Base-by-base conservation (phyloP, 2,329 filamentous ascomycete genomes). In the Diaporthe longicolla region DNA sequence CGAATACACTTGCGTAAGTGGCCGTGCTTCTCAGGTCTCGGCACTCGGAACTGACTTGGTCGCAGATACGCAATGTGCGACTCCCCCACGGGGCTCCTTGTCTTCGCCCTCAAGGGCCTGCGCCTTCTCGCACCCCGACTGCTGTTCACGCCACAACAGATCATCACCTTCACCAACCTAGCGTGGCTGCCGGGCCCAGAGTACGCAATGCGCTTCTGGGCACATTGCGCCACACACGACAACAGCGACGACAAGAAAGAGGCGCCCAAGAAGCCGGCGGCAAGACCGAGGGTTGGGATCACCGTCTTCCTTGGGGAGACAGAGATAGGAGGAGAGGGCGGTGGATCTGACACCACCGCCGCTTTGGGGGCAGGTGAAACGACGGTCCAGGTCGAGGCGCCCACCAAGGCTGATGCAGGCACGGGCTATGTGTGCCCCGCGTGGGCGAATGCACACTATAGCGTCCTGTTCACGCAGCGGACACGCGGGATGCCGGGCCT, bases 161-260 rank as follows among this genome's bases (percentile, higher is more conserved):
- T 93, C 32, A 84, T 93, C 73, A 90, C 89, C 24, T 84, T 92
- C 77, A 88, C 90, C 1, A 88, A 90, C 79, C 82, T 93, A 37
- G 88, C 90, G 29, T 93, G 92, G 92, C 81, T 93, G 0, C 91
- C 92, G 0, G 92, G 91, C 0, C 91, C 91, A 0, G 91, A 93
- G 78, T 87, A 87, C 1, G 87, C 87, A 4, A 81, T 92, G 77
- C 83, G 90, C 35, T 92, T 88, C 72, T 90, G 87, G 88, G 84
- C 87, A 9, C 80, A 85, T 48, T 87, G 85, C 52, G 80, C 82
- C 21, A 80, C 81, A n/a, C 80, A 84, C 50, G 76, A 78, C 10
- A 82, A 84, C 57, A 78, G 78, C 57, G 78, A 78, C 1, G 70
- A 72, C 5, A 77, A 79, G 37, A 75, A 79, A 73, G 79, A 77